These are phyloP conservation scores for Populus simonii DNA, from an alignment of 345 rosid species.

Conservation along the genomic window DNA sequence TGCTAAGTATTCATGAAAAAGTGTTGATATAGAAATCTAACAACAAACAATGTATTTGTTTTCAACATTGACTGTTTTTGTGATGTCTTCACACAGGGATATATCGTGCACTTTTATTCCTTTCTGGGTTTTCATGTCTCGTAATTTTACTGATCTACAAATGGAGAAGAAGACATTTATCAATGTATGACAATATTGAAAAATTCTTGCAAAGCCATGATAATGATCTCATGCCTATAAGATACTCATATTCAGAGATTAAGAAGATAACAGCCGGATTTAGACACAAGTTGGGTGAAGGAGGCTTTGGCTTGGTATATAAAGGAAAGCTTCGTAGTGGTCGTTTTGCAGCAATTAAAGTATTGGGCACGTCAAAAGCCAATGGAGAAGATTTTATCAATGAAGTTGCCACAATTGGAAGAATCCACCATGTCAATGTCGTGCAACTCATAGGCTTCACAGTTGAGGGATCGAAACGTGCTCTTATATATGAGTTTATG, in stretches of 20 bases:
- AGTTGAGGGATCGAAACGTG: not conserved
- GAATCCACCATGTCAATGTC: not conserved
- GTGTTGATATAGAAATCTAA: not conserved
- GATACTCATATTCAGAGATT: not conserved
- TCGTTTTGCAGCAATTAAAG: not conserved
- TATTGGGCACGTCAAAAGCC: rapidly evolving
- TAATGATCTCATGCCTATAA: not conserved
- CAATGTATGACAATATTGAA: not conserved
- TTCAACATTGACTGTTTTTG: not conserved
- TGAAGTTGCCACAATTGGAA: not conserved
- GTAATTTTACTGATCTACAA: not conserved
- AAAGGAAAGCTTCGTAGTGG: not conserved
- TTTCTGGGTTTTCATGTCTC: not conserved
- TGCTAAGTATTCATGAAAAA: not conserved
- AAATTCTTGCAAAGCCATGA: not conserved
- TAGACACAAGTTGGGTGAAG: not conserved
- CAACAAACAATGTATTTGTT: not conserved
- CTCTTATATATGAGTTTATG: not conserved
- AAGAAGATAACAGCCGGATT: not conserved
- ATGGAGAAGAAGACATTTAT: not conserved
- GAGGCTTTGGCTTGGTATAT: not conserved
- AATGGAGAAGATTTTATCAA: not conserved
- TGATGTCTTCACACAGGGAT: not conserved
- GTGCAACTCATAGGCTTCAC: not conserved
- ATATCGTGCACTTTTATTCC: not conserved